phyloP scores from a whole-genome alignment of 441 rosid species.

The Bocquillonia castaneifolia region DNA sequence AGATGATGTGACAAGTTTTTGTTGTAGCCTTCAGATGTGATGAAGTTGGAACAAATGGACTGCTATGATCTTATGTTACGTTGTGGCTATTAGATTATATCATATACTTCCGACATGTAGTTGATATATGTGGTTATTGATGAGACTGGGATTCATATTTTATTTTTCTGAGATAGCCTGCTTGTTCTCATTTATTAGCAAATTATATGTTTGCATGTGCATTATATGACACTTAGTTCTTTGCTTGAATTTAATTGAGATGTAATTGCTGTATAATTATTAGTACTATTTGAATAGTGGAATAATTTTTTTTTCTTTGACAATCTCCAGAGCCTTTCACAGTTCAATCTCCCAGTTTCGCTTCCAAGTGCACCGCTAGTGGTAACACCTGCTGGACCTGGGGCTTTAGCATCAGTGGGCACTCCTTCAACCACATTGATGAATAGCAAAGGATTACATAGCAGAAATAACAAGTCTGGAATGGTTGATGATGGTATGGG shows the following conservation, averaged over 20 bases:
- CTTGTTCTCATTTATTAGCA: background rate
- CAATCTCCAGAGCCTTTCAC: constrained; percentile 87
- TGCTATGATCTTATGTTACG: background rate
- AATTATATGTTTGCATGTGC: background rate
- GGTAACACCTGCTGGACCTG: constrained; percentile 58
- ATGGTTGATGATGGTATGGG: constrained; percentile 54
- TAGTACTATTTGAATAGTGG: background rate
- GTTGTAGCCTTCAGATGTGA: constrained; percentile 16
- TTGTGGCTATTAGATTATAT: background rate
- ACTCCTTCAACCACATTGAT: constrained; percentile 48
- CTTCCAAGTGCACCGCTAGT: constrained; percentile 69
- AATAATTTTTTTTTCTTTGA: constrained; percentile 11
- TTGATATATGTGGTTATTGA: background rate
- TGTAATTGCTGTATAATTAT: constrained; percentile 4
- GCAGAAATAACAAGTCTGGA: constrained; percentile 56
- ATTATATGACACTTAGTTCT: background rate
- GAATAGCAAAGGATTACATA: constrained; percentile 50
- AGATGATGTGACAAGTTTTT: background rate
- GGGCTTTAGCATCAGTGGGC: constrained; percentile 47
- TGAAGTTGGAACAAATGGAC: background rate
- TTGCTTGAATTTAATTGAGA: background rate
- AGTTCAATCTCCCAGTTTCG: constrained; percentile 94
- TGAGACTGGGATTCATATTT: background rate
- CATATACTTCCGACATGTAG: background rate
- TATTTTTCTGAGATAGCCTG: background rate